Evolutionary conservation across 1,284 basidiomycete genomes (phyloP).

Genomic region (Apiotrichum gamsii): DNA sequence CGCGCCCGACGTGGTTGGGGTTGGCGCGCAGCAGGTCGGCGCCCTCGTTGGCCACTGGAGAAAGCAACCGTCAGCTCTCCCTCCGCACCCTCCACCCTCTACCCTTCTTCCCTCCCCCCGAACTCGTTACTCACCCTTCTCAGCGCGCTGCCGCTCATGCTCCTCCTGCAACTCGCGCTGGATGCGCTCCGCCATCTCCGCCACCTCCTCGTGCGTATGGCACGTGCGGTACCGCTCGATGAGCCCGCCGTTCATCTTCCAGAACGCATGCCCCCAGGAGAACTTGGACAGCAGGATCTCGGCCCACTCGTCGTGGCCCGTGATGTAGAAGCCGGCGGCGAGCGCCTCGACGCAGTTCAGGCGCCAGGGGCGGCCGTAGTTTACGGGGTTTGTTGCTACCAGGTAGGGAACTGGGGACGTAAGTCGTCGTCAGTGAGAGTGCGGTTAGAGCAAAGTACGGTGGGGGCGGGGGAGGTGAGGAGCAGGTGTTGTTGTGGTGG

Average conservation of each 20-base stretch:
- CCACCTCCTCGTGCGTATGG: conserved; percentile 58
- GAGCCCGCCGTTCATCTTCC: conserved; percentile 67
- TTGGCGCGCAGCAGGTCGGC: conserved; percentile 55
- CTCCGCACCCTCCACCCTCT: too few relatives aligned
- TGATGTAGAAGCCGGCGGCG: conserved; percentile 86
- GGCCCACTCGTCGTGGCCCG: conserved; percentile 73
- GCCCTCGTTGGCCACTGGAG: conserved; percentile 38
- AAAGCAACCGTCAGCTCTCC: conserved; percentile 7
- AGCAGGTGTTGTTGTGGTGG: background rate
- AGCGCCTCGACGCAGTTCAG: conserved; percentile 88
- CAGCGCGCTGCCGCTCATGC: conserved; percentile 54
- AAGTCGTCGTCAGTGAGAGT: too few relatives aligned
- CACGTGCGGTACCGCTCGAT: conserved; percentile 70
- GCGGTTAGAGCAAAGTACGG: too few relatives aligned
- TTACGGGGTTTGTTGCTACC: conserved; percentile 85
- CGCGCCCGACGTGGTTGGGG: conserved; percentile 52
- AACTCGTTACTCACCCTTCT: conserved; percentile 50
- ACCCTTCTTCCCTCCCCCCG: conserved; percentile 10
- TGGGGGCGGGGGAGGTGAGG: background rate
- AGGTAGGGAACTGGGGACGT: conserved; percentile 71
- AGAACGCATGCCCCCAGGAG: conserved; percentile 82
- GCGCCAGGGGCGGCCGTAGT: conserved; percentile 90
- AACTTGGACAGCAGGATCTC: conserved; percentile 70
- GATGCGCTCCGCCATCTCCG: conserved; percentile 62
- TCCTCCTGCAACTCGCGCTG: conserved; percentile 66